Base-by-base conservation (phyloP, 208 protist genomes). In the Acanthamoeba polyphaga region DNA sequence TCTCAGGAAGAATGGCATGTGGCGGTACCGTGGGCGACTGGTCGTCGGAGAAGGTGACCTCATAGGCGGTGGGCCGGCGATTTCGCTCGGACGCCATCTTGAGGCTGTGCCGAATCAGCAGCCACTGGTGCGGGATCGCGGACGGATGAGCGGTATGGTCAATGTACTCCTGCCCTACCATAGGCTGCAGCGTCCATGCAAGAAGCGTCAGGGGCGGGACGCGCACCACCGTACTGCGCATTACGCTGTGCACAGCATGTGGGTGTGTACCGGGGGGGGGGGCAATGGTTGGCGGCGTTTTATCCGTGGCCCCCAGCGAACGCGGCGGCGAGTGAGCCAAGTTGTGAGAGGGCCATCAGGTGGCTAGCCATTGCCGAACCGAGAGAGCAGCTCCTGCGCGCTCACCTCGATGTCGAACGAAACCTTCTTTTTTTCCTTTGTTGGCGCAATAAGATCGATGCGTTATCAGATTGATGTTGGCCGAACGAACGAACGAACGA, bases 321-420 rank as follows among this genome's bases (percentile, higher is more conserved):
- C 29, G 85, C 34, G 15, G 53, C 15, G 13, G 53, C 53, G 15
- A 58, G 53, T 19, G 53, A 10, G 15, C 53, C 1, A 58, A 92
- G 27, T 53, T 92, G 85, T 12, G 10, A 24, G 34, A 92, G 34
- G 10, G 85, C 85, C 22, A 92, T 46, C 1, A 92, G 51, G 15
- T 92, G 64, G 29, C 85, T 92, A 53, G n/a, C n/a, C n/a, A n/a
- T 70, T 92, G 9, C 85, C 85, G 64, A 92, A 92, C 5, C 85
- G 49, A 5, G 64, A 10, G 43, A 92, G 70, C 24, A 92, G 24
- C 58, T 92, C 85, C 85, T 92, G 85, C n/a, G 55, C 85, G 34
- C 24, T 72, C 32, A 92, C 27, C 64, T 92, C 85, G 3, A 92
- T n/a, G n/a, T 92, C 85, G 27, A 92, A 92, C 46, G 85, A 19